These are phyloP conservation scores for Debaryomyces tyrocola DNA, from an alignment of 805 yeast genomes.

Conservation along the genomic window DNA sequence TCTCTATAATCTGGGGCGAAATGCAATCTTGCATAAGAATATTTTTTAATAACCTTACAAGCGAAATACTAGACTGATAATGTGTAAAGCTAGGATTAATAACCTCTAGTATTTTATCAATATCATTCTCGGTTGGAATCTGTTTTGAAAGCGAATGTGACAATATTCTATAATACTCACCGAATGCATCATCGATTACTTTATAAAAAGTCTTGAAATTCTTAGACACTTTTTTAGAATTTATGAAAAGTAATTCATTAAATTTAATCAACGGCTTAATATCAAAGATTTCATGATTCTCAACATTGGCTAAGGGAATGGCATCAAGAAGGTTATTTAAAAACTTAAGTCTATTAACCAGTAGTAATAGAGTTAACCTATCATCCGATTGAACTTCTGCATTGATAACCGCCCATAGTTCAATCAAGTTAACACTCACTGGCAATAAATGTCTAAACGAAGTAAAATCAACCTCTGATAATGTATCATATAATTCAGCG, in stretches of 20 bases:
- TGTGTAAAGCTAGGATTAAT: conserved; percentile 15
- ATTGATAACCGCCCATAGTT: conserved; percentile 17
- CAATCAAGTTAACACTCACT: conserved; percentile 5
- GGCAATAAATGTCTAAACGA: conserved; percentile 7
- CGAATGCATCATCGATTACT: conserved; percentile 38
- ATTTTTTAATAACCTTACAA: conserved; percentile 17
- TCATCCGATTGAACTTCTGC: conserved; percentile 19
- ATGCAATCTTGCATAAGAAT: conserved; percentile 9
- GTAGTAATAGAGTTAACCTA: conserved; percentile 15
- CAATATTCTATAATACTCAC: conserved; percentile 22
- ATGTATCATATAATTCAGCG: conserved; percentile 19
- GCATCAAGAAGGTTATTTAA: conserved; percentile 21
- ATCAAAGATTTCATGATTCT: conserved; percentile 2
- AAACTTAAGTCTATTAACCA: conserved; percentile 23
- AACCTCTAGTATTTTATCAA: conserved; percentile 1
- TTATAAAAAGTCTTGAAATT: conserved; percentile 40
- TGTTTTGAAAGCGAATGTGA: not conserved
- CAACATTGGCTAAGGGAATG: conserved; percentile 1
- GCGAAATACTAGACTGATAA: conserved; percentile 22
- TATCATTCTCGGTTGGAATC: not conserved
- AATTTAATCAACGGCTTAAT: conserved; percentile 19
- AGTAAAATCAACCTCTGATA: conserved; percentile 17
- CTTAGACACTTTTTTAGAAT: conserved; percentile 19
- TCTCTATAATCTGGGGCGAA: conserved; percentile 7
- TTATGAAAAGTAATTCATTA: conserved; percentile 15